Percentiles rank a stretch among this genome's conserved stretches.
phyloP scores from a whole-genome alignment of 176 grass and related monocot genomes.

The Puya raimondii region DNA sequence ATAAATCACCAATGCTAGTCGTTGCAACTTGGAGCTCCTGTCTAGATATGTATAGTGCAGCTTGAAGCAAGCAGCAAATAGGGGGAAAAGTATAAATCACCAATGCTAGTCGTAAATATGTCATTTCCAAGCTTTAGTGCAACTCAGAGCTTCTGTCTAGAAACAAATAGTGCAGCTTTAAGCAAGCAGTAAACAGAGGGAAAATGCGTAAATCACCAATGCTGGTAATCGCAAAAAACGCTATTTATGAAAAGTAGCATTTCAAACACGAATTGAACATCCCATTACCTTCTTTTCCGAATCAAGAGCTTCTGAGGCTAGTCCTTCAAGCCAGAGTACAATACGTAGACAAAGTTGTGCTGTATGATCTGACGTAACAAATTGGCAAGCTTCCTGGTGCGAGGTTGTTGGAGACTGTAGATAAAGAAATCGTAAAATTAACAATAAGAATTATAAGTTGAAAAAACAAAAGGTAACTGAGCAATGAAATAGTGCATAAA shows the following conservation, averaged over 20 bases:
- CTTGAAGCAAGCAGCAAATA: too few species aligned
- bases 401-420: slow-evolving; percentile 70
- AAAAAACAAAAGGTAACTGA: neutral
- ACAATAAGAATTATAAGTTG: slow-evolving; percentile 1
- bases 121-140: too few species aligned
- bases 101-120: too few species aligned
- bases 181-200: too few species aligned
- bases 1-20: too few species aligned
- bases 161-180: too few species aligned
- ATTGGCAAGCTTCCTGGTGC: slow-evolving; percentile 82
- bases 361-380: slow-evolving; percentile 55
- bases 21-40: too few species aligned
- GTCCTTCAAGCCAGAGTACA: slow-evolving; percentile 88
- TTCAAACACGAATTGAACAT: slow-evolving; percentile 2
- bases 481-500: slow-evolving; percentile 1
- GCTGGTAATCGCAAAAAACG: too few species aligned
- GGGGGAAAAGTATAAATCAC: too few species aligned
- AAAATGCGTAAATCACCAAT: too few species aligned
- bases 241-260: neutral
- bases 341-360: slow-evolving; percentile 71
- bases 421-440: slow-evolving; percentile 20
- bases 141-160: too few species aligned
- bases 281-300: slow-evolving; percentile 67
- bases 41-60: too few species aligned
- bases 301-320: slow-evolving; percentile 92